A percentile compares a stretch with the other conserved stretches of the same genome.
Evolutionary conservation across 768 basidiomycete species (phyloP).

Genomic region (Hydnomerulius pinastri): DNA sequence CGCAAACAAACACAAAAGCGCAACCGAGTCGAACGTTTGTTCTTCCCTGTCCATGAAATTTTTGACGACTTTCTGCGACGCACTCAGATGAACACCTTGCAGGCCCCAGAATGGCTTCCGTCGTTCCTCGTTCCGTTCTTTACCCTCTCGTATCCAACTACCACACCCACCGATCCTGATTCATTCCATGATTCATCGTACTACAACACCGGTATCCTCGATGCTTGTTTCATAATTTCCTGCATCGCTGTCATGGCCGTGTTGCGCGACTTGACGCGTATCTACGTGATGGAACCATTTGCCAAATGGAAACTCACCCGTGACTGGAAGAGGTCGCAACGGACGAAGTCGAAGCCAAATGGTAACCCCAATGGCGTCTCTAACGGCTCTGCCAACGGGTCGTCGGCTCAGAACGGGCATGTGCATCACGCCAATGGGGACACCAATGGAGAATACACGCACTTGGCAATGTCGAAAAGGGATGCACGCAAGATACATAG

Average conservation of each 20-base stretch:
- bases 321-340: slow-evolving; percentile 40
- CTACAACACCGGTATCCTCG: slow-evolving; percentile 73
- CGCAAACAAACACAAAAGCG: slow-evolving; percentile 36
- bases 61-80: slow-evolving; percentile 34
- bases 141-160: slow-evolving; percentile 68
- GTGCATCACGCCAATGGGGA: slow-evolving; percentile 26
- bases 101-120: slow-evolving; percentile 45
- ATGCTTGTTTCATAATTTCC: slow-evolving; percentile 78
- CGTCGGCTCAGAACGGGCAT: slow-evolving; percentile 31
- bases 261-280: slow-evolving; percentile 74
- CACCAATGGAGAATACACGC: slow-evolving; percentile 22
- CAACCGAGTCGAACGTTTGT: slow-evolving; percentile 11
- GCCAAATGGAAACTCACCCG: slow-evolving; percentile 73
- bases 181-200: slow-evolving; percentile 72
- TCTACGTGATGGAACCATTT: slow-evolving; percentile 77
- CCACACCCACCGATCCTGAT: slow-evolving; percentile 58
- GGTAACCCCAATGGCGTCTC: slow-evolving; percentile 32
- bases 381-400: slow-evolving; percentile 27
- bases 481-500: slow-evolving; percentile 66
- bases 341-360: slow-evolving; percentile 15
- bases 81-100: slow-evolving; percentile 38
- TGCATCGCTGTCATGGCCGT: slow-evolving; percentile 88
- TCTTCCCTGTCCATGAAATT: slow-evolving; percentile 33
- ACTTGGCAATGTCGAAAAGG: slow-evolving; percentile 33
- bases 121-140: slow-evolving; percentile 67